A percentile compares a stretch with the other conserved stretches of the same genome.
phyloP scores from a whole-genome alignment of 345 rosid genomes.

The Populus simonii region DNA sequence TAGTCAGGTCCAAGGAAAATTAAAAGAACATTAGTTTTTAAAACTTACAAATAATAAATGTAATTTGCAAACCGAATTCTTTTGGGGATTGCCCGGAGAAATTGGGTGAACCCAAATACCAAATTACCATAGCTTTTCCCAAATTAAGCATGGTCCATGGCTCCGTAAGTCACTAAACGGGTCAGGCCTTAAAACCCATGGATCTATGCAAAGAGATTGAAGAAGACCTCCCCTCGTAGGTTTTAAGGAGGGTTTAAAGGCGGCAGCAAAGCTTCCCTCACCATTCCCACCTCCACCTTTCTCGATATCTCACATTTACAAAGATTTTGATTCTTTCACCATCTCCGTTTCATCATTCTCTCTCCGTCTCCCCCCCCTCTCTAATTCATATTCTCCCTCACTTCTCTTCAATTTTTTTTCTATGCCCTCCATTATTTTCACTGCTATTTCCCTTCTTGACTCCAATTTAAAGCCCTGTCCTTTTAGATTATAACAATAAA shows the following conservation, averaged over 20 bases:
- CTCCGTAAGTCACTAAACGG: neutral
- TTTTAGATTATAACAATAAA: neutral
- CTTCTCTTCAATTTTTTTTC: neutral
- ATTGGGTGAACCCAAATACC: too few species aligned
- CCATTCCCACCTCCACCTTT: neutral
- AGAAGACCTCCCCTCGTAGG: neutral
- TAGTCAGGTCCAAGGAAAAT: too few species aligned
- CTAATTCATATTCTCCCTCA: neutral
- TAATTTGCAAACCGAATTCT: too few species aligned
- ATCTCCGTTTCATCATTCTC: neutral
- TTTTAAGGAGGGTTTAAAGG: slow-evolving; percentile 24
- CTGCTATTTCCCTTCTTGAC: neutral
- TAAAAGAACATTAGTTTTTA: too few species aligned
- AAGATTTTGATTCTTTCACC: neutral
- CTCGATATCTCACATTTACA: neutral
- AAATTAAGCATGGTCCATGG: neutral
- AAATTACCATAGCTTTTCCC: too few species aligned
- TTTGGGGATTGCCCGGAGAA: too few species aligned
- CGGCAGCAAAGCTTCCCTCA: slow-evolving; percentile 5
- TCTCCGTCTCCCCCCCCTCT: neutral
- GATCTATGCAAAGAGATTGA: neutral
- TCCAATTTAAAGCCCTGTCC: neutral
- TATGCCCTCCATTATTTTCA: neutral
- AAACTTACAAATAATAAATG: too few species aligned
- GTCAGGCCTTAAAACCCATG: neutral